Percentiles rank a stretch among this genome's conserved stretches.
phyloP scores from a whole-genome alignment of 129 eudicot species.

The Kitagawia praeruptora region DNA sequence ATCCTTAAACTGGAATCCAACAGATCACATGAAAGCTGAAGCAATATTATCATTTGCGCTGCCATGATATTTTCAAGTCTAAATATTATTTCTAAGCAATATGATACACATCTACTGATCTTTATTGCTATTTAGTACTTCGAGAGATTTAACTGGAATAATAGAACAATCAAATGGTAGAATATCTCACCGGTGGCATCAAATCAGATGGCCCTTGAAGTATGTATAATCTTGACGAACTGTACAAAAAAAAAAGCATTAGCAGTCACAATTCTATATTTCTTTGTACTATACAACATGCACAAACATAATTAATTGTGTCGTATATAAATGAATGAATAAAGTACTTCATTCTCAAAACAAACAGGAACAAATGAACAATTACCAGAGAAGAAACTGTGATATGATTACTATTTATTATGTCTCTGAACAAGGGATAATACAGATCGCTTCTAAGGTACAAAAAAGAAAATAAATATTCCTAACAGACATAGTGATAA shows the following conservation, averaged over 20 bases:
- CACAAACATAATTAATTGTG: not conserved
- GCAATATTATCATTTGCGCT: too few relatives aligned
- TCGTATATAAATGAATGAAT: not conserved
- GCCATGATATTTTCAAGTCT: not conserved
- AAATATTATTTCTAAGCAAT: not conserved
- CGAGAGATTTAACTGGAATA: not conserved
- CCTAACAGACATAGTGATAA: not conserved
- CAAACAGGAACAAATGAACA: not conserved
- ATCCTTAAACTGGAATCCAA: too few relatives aligned
- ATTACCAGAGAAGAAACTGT: not conserved
- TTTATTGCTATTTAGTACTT: not conserved
- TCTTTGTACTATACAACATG: not conserved
- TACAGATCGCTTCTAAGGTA: not conserved
- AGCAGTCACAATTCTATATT: not conserved
- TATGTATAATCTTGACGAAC: slow-evolving; percentile 88
- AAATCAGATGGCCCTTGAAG: slow-evolving; percentile 88
- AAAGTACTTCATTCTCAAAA: not conserved
- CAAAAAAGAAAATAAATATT: not conserved
- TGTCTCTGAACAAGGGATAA: not conserved
- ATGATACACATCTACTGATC: not conserved
- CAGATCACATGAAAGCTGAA: too few relatives aligned
- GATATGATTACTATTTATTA: not conserved
- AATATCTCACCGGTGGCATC: slow-evolving; percentile 81
- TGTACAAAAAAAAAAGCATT: slow-evolving; percentile 15
- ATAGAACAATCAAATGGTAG: not conserved